Evolutionary conservation across 495 filamentous ascomycete genomes (phyloP), one percentile per base, ranked within the genome.

Genomic region (Penicillium robsamsonii): DNA sequence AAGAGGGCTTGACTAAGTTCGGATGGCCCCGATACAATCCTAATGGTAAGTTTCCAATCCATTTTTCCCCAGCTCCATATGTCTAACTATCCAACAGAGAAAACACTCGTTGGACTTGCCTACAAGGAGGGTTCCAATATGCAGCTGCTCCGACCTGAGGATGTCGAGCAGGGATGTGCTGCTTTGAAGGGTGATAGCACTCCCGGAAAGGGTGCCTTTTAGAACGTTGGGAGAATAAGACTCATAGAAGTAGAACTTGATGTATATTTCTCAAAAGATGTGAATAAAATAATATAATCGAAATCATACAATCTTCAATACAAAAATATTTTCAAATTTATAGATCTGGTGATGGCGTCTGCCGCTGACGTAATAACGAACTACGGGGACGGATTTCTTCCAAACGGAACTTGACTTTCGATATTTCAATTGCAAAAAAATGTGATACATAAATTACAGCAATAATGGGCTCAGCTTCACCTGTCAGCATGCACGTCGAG

Each of bases 21-120:
- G 73, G 72, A 9, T 79, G 75, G 77, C 70, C 74, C 5, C 18
- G 13, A 46, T 79, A 72, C 55, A 50, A 72, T 44, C 43, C 64
- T 6, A 50, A 54, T 50, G 53, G 64, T 64, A 53, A 48, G 64
- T 60, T 46, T 18, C 8, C 5, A 6, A 12, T 22, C 33, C 1
- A 4, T 9, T 20, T 35, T 7, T 22, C 22, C 2, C 2, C 22
- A 22, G 2, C 22, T 22, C 22, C 7, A 43, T 18, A 15, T 22
- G 11, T 31, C 29, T 45, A 45, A 53, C 27, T 15, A 3, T 22
- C 24, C 10, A 2, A 31, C 29, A 53, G 41, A 45, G 40, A 35
- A 33, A 44, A 53, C 50, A 18, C 50, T 53, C 17, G 40, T 53
- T 24, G 50, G 40, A 20, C 11, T 53, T 12, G 40, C 40, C 10